phyloP scores from a whole-genome alignment of 2,329 filamentous ascomycete species.

The Tolypocladium ophioglossoides region DNA sequence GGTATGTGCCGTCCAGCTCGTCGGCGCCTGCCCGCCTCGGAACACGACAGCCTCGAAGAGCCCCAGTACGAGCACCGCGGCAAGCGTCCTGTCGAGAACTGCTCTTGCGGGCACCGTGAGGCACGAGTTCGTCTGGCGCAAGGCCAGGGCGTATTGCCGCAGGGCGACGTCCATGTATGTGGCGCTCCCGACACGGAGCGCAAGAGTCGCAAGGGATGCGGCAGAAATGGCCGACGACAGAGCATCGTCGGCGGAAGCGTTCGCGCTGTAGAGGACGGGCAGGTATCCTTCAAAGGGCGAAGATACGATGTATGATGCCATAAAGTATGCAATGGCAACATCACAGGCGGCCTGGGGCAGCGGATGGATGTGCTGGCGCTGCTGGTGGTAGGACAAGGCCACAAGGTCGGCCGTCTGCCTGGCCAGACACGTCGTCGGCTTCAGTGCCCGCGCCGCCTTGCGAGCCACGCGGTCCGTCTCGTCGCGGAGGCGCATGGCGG shows the following conservation, averaged over 20 bases:
- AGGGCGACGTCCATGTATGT: constrained; percentile 9
- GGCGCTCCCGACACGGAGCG: constrained; percentile 5
- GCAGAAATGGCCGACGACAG: constrained; percentile 12
- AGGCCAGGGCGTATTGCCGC: constrained; percentile 9
- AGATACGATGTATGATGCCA: constrained; percentile 13
- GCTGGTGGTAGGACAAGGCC: neutral
- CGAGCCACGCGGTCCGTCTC: constrained; percentile 12
- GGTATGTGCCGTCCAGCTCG: constrained; percentile 15
- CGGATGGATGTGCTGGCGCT: neutral
- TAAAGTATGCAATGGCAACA: constrained; percentile 11
- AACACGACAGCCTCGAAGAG: constrained; percentile 17
- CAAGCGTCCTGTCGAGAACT: constrained; percentile 13
- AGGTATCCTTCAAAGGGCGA: constrained; percentile 15
- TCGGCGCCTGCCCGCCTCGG: constrained; percentile 9
- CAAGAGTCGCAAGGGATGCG: constrained; percentile 13
- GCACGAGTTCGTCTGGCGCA: constrained; percentile 7
- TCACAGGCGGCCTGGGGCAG: constrained; percentile 3
- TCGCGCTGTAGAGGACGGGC: constrained; percentile 6
- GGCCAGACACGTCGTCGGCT: neutral
- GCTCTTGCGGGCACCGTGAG: constrained; percentile 9
- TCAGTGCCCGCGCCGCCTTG: constrained; percentile 6
- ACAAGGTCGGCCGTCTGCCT: neutral
- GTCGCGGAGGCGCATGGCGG: constrained; percentile 12
- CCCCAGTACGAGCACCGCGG: constrained; percentile 15
- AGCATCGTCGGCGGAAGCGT: constrained; percentile 6